Base-by-base conservation (phyloP, 352 stramenopile genomes). In the Globisporangium polare region DNA sequence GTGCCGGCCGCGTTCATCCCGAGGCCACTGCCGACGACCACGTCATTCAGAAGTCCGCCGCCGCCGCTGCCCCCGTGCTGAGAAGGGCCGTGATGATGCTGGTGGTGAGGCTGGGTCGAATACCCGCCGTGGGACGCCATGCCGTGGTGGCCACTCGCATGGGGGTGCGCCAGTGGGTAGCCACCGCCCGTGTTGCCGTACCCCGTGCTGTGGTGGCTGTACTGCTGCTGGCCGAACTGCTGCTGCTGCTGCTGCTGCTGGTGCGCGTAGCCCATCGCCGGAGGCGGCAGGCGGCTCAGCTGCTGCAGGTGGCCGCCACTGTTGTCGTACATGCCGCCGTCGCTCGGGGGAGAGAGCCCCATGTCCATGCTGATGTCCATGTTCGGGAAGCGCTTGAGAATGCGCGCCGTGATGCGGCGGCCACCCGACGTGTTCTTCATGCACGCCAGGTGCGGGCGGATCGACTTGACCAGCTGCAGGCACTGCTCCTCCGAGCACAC, bases 401-500 rank as follows among this genome's bases (percentile, higher is more conserved):
- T 98, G 53, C 97, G 97, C 27, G 91, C 90, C 52, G 97, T 94
- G 70, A 99, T 98, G 42, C 95, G 89, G 13, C 96, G 81, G 35
- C 95, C 95, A 35, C 95, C 94, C 29, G 86, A 94, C 50, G 94
- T 98, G 72, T 98, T 98, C 65, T 97, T 94, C 79, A 99, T 98
- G 37, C 66, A 73, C 59, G 78, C 72, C 53, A 99, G 77, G 71
- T 99, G 96, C 35, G 96, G 95, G n/a, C 94, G 89, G 70, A 99
- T 98, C 12, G 95, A 92, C 58, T 98, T 90, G 1, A 99, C 94
- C 5, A 99, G 77, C 58, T 87, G 77, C 43, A 98, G 71, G 42
- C 94, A 97, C 75, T 98, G 94, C 50, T 95, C 83, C 58, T 98
- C 94, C 15, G 90, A 95, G 17, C 92, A 97, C 20, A 99, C 94